Percentiles rank a stretch among this genome's conserved stretches.
Conservation (phyloP, 257 asterid genomes). For the Solanum gracilifrons region DNA sequence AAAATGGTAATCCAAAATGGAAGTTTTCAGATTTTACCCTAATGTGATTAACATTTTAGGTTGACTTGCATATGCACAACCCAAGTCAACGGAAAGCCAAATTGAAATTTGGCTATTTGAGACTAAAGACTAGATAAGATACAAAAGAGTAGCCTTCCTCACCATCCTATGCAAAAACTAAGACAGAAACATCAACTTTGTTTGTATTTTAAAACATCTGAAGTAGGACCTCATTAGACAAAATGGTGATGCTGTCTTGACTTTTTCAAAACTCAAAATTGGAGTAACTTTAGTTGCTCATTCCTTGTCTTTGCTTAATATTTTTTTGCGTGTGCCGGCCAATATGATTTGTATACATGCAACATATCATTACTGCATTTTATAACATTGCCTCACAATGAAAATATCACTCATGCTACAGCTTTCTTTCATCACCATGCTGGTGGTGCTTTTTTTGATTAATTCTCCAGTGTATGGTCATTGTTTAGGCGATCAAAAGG, state of each 20-base stretch:
- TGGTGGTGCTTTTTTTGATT: not conserved
- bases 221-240: no score
- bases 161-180: not conserved
- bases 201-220: not conserved
- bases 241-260: no score
- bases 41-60: not conserved
- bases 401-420: not conserved
- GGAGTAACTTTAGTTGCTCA: no score
- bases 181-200: not conserved
- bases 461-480: not conserved
- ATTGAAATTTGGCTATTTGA: not conserved
- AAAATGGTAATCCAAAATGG: not conserved
- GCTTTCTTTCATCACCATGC: not conserved
- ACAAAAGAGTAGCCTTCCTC: not conserved
- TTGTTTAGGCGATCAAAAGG: slow-evolving; percentile 10
- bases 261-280: no score
- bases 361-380: no score
- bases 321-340: no score
- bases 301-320: no score
- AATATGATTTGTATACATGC: no score
- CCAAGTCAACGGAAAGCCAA: not conserved
- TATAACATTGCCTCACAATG: not conserved
- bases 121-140: not conserved
- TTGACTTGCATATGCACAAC: not conserved
- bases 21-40: not conserved